Base-by-base conservation (phyloP, 495 filamentous ascomycete species). In the Lasiosphaeria hispida region DNA sequence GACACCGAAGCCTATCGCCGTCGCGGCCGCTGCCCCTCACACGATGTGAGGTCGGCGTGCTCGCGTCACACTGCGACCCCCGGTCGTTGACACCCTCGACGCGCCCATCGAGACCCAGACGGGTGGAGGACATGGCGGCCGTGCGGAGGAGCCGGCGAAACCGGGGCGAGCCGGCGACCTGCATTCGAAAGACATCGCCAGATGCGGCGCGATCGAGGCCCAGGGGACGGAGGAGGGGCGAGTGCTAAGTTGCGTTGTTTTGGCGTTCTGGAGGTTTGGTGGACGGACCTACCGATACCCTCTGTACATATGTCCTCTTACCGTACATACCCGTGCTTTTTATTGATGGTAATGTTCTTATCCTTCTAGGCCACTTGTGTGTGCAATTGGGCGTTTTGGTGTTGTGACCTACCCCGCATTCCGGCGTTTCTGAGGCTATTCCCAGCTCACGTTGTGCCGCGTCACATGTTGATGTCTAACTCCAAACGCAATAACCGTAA, bases 181-280 rank as follows among this genome's bases (percentile, higher is more conserved):
- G 75, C 45, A 68, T 79, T 55, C 68, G 69, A 38, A 80, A 80
- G 57, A 63, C 68, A 17, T 52, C 59, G 50, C 64, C 69, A 57
- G 71, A 75, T 44, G 56, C 60, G 34, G 61, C 53, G 19, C 65
- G 73, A 56, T 58, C 66, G 18, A 72, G 69, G 58, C 67, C 68
- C 0, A 73, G 67, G 43, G 62, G 65, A 42, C 63, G 73, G 50
- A 74, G 67, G 62, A 64, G 63, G 18, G 51, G 30, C 17, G 62
- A 62, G 17, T 45, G 44, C 48, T 69, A 69, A 23, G 11, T 19
- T 43, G 41, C 41, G 18, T 43, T 17, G 51, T 44, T 44, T 47
- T 55, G 53, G 53, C 30, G 53, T 55, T 55, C 34, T 48, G 58
- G 58, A 58, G 58, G 53, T 38, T 53, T 53, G 63, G 63, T 63